phyloP scores from a whole-genome alignment of 495 filamentous ascomycete genomes.

The Neohortaea acidophila region DNA sequence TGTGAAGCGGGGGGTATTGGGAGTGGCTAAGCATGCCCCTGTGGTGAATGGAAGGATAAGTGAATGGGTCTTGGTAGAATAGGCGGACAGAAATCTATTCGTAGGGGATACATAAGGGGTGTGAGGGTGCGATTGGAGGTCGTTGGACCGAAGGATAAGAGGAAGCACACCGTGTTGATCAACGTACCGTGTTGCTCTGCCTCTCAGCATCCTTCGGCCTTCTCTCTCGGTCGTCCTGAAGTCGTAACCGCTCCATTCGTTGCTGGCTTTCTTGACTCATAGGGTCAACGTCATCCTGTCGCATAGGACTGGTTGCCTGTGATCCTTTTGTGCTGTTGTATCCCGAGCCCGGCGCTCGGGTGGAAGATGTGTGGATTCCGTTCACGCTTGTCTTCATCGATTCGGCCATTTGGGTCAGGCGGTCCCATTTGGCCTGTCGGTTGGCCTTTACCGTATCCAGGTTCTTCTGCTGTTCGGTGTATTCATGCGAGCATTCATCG shows the following conservation, averaged over 20 bases:
- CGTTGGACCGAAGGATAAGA: too few relatives aligned
- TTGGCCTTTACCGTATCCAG: slow-evolving; percentile 61
- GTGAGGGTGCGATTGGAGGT: too few relatives aligned
- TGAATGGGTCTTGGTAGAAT: too few relatives aligned
- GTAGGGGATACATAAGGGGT: too few relatives aligned
- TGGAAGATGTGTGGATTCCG: slow-evolving; percentile 18
- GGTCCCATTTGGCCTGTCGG: slow-evolving; percentile 74
- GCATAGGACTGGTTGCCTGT: slow-evolving; percentile 37
- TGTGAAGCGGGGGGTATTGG: too few relatives aligned
- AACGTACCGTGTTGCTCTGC: slow-evolving; percentile 30
- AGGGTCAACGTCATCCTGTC: slow-evolving; percentile 55
- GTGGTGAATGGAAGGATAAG: too few relatives aligned
- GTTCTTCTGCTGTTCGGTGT: slow-evolving; percentile 89
- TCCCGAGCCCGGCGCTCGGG: slow-evolving; percentile 18
- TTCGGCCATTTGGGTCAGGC: slow-evolving; percentile 64
- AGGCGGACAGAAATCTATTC: too few relatives aligned
- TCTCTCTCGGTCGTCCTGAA: slow-evolving; percentile 55
- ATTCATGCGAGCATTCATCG: slow-evolving; percentile 95
- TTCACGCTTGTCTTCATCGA: slow-evolving; percentile 37
- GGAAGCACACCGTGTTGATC: slow-evolving; percentile 14
- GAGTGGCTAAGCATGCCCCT: too few relatives aligned
- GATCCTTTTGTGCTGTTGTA: slow-evolving; percentile 14
- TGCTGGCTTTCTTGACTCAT: slow-evolving; percentile 70
- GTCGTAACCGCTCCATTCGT: slow-evolving; percentile 65
- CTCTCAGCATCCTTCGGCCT: slow-evolving; percentile 32